Evolutionary conservation across 2,329 filamentous ascomycete genomes (phyloP).

Genomic region (Penicillium sp.): DNA sequence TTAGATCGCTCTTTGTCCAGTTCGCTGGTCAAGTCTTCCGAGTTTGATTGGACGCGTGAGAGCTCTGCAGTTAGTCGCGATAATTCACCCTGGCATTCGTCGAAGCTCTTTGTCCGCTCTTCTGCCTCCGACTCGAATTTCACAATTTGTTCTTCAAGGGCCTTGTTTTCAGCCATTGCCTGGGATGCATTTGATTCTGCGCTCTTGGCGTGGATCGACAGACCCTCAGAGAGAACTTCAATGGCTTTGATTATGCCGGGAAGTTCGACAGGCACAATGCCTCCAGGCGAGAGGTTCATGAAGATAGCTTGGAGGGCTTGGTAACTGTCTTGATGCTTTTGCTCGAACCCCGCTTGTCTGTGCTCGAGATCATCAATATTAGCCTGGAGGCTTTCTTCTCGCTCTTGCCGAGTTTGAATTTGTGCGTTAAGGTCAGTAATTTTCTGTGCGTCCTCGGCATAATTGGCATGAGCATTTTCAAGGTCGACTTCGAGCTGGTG

Average conservation of each 20-base stretch:
- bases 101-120: conserved; percentile 53
- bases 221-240: conserved; percentile 57
- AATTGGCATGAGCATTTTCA: conserved; percentile 56
- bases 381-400: conserved; percentile 37
- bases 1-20: conserved; percentile 68
- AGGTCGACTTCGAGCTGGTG: conserved; percentile 70
- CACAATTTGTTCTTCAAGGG: conserved; percentile 55
- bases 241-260: conserved; percentile 61
- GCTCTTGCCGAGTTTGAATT: conserved; percentile 57
- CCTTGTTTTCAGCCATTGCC: conserved; percentile 63
- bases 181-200: conserved; percentile 61
- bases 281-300: conserved; percentile 56
- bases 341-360: conserved; percentile 53
- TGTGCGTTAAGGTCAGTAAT: conserved; percentile 54
- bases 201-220: conserved; percentile 60
- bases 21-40: conserved; percentile 50
- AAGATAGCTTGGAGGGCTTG: conserved; percentile 61
- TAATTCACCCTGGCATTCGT: conserved; percentile 53
- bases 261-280: conserved; percentile 56
- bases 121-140: conserved; percentile 61
- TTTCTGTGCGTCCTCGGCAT: conserved; percentile 45
- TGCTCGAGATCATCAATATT: conserved; percentile 52
- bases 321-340: conserved; percentile 54
- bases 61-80: conserved; percentile 58
- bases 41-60: conserved; percentile 49